A percentile compares a stretch with the other conserved stretches of the same genome.
Conservation (phyloP, 116 monocot species). For the Dioscorea cayenensis region DNA sequence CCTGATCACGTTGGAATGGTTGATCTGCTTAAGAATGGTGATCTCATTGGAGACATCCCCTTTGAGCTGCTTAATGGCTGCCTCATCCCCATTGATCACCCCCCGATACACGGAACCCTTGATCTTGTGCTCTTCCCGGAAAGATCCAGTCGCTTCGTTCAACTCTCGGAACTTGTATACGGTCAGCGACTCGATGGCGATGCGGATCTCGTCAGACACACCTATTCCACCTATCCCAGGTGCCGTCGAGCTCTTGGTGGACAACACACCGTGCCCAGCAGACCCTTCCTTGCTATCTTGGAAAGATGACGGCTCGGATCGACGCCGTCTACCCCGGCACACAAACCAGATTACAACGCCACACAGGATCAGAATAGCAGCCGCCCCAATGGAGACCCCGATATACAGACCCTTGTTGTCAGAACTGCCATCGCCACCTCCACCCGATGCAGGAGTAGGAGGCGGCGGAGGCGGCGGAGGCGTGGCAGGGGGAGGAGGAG, state of each 20-base stretch:
- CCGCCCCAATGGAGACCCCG: constrained; percentile 40
- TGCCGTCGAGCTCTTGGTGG: too few species aligned
- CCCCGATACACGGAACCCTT: constrained; percentile 44
- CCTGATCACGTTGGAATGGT: constrained; percentile 52
- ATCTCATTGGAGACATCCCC: constrained; percentile 57
- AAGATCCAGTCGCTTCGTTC: constrained; percentile 39
- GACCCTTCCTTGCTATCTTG: neutral
- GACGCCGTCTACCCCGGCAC: neutral
- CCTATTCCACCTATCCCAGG: neutral
- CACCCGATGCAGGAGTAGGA: neutral
- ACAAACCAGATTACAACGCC: constrained; percentile 9
- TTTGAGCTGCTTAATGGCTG: constrained; percentile 46
- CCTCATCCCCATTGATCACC: constrained; percentile 47
- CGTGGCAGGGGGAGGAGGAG: constrained; percentile 18
- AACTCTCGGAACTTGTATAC: constrained; percentile 51
- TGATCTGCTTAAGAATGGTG: constrained; percentile 41
- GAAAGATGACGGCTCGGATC: neutral
- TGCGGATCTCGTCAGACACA: constrained; percentile 22
- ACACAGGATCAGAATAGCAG: constrained; percentile 9
- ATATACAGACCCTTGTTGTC: constrained; percentile 29
- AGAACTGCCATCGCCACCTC: neutral
- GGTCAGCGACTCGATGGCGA: constrained; percentile 40
- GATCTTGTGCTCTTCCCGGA: constrained; percentile 35
- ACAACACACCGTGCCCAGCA: neutral
- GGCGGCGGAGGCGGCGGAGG: constrained; percentile 4